Evolutionary conservation across 106 monocot genomes (phyloP).

Genomic region (Amphibolis antarctica): DNA sequence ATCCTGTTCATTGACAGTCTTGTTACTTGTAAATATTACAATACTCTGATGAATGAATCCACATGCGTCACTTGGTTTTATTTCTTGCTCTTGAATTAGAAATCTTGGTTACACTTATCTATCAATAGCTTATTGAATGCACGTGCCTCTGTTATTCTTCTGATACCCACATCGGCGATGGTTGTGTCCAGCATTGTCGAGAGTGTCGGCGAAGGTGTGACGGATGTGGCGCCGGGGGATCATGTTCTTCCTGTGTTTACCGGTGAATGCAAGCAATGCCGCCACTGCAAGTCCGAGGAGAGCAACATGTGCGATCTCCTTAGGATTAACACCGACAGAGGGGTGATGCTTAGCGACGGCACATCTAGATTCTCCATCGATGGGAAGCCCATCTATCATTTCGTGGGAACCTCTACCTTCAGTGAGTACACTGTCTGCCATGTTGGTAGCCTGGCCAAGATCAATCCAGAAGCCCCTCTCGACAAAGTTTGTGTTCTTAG

Average conservation of each 20-base stretch:
- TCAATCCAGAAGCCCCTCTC: slow-evolving; percentile 21
- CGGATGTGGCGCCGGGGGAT: slow-evolving; percentile 18
- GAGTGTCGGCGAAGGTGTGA: slow-evolving; percentile 29
- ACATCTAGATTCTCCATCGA: slow-evolving; percentile 23
- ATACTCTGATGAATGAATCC: too few relatives aligned
- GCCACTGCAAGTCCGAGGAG: slow-evolving; percentile 27
- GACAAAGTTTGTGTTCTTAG: slow-evolving; percentile 28
- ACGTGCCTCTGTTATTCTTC: too few relatives aligned
- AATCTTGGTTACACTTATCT: too few relatives aligned
- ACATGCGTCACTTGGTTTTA: too few relatives aligned
- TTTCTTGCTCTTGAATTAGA: too few relatives aligned
- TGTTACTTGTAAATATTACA: too few relatives aligned
- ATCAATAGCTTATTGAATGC: too few relatives aligned
- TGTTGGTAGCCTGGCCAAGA: slow-evolving; percentile 21
- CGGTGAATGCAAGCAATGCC: slow-evolving; percentile 18
- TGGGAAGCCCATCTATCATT: slow-evolving; percentile 26
- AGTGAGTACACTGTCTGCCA: slow-evolving; percentile 29
- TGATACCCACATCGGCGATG: not conserved
- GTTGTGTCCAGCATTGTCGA: slow-evolving; percentile 14
- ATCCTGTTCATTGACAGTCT: too few relatives aligned
- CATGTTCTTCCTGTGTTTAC: slow-evolving; percentile 29
- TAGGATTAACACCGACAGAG: slow-evolving; percentile 22
- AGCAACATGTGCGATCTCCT: slow-evolving; percentile 30
- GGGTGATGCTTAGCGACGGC: slow-evolving; percentile 17
- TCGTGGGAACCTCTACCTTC: slow-evolving; percentile 27